Base-by-base conservation (phyloP, 2,329 filamentous ascomycete genomes). In the Daldinia sp. region DNA sequence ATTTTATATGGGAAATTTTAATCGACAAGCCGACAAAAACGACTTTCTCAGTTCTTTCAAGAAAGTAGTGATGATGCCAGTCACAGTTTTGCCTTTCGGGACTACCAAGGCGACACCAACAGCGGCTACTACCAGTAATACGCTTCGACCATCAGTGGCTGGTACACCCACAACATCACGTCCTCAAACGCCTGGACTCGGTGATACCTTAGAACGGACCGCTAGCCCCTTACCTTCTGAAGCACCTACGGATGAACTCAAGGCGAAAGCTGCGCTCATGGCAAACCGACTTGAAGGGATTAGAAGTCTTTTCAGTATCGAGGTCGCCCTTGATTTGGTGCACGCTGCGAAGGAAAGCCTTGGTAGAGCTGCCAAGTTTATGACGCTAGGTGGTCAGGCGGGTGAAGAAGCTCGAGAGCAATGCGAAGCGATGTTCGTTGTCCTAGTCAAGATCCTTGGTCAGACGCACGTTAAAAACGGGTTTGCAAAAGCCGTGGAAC, bases 1-100 rank as follows among this genome's bases (percentile, higher is more conserved):
- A 0, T 97, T 97, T 77, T 96, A 94, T 82, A 98, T 98, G 95
- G 92, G 92, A 26, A 98, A 94, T 78, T 89, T 98, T 76, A 98
- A 95, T 77, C 88, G 96, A 28, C 94, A 97, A 78, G 96, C 94
- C 0, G 96, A 97, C 71, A 99, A 99, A 82, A 93, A 94, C 73
- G 96, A 99, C 78, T 99, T 99, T 75, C 79, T 99, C 68, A 96
- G 91, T 51, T 97, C 94, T 0, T 99, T 99, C 85, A 98, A 94
- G 78, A 98, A 98, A 80, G 96, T 99, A 7, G 93, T 99, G 72
- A 98, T 99, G 94, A 97, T 97, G 90, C 96, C 96, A 1, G 95
- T 99, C 55, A 97, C 93, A 59, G 95, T 94, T 7, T 84, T 98
- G 3, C 93, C 93, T 1, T 93, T 89, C 76, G 85, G 81, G 67